phyloP scores from a whole-genome alignment of 495 filamentous ascomycete species.

The Xylaria scruposa region DNA sequence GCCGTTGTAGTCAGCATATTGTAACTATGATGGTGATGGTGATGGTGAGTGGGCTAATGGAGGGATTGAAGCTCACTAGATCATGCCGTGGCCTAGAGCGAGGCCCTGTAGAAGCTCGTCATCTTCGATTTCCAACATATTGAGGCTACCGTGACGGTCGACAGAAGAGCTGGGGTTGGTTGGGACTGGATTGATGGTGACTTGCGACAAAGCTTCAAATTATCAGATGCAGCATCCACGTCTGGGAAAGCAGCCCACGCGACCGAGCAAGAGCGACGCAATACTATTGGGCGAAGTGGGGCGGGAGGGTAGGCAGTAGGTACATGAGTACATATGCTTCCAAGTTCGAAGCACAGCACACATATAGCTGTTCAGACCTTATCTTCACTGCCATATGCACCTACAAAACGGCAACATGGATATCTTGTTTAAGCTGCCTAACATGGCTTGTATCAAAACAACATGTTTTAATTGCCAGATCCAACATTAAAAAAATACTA shows the following conservation, averaged over 20 bases:
- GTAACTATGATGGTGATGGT: no score
- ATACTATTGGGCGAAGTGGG: conserved; percentile 5
- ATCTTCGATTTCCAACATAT: conserved; percentile 60
- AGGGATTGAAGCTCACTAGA: conserved; percentile 60
- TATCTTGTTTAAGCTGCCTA: background rate
- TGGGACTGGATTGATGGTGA: conserved; percentile 23
- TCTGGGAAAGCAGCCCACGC: conserved; percentile 3
- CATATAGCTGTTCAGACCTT: background rate
- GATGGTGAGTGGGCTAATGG: background rate
- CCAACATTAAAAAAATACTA: background rate
- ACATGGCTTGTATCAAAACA: background rate
- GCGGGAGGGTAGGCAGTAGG: background rate
- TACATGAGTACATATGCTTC: background rate
- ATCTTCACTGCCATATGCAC: background rate
- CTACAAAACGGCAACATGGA: background rate
- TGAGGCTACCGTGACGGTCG: conserved; percentile 27
- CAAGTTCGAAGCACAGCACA: background rate
- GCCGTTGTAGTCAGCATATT: conserved; percentile 8
- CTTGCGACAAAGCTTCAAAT: conserved; percentile 2
- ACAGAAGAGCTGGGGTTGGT: background rate
- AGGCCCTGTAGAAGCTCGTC: conserved; percentile 68
- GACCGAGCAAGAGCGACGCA: conserved; percentile 13
- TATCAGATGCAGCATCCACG: background rate
- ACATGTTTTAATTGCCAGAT: background rate
- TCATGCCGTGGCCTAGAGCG: conserved; percentile 71